Base-by-base conservation (phyloP, 257 asterid genomes). In the Rehmannia glutinosa region DNA sequence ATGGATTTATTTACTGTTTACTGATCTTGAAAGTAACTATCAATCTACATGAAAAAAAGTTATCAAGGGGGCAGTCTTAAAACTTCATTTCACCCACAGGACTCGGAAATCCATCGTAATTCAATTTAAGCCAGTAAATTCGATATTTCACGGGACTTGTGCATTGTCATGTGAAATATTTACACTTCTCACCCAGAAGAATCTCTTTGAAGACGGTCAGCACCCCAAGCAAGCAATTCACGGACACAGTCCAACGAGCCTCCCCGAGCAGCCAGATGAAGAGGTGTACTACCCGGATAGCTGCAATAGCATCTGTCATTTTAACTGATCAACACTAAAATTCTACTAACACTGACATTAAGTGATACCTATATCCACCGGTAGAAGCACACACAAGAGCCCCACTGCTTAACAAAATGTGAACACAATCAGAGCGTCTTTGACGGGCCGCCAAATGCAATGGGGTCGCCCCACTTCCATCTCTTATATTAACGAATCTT, bases 361-460 rank as follows among this genome's bases (percentile, higher is more conserved):
- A n/a, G n/a, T n/a, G 17, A 28, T 84, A 91, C 96, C 91, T 83
- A 49, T 80, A 81, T 81, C 95, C 86, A 66, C 91, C 89, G 6
- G 86, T 82, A 30, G 89, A 81, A 64, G 89, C 89, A 78, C 83
- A 77, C 45, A 82, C 97, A 9, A 91, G 95, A 62, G 95, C 96
- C 60, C 90, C 97, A 7, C 77, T 80, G 79, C 81, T 77, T 41
- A 86, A 70, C 15, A 91, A 75, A 71, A 78, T 24, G 25, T 71
- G 97, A 54, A 88, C 88, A 27, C 96, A 91, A 45, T 83, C 89
- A 3, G 87, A 30, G 1, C 80, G 74, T n/a, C 81, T 80, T 35
- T 91, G 92, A 28, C 86, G 83, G 1, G 97, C 89, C n/a, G 97
- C 96, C 71, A 91, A 83, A 59, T 91, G 97, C 85, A 91, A 71